Evolutionary conservation across 495 filamentous ascomycete genomes (phyloP).

Genomic region (Daldinia grandis): DNA sequence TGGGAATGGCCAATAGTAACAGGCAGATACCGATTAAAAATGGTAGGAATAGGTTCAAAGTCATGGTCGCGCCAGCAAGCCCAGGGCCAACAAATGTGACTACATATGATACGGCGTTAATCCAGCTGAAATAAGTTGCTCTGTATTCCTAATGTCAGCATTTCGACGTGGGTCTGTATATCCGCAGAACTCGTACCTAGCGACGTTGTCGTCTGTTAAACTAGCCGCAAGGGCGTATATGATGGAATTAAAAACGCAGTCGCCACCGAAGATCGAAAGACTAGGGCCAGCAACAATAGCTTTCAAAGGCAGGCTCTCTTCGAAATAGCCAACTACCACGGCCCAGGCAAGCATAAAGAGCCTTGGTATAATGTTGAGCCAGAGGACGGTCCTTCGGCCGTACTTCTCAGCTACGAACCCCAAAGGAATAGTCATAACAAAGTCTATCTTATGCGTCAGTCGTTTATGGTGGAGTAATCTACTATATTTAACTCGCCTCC

Average conservation of each 20-base stretch:
- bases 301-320: constrained; percentile 47
- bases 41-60: constrained; percentile 49
- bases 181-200: constrained; percentile 42
- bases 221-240: constrained; percentile 53
- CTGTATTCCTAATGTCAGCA: constrained; percentile 34
- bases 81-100: constrained; percentile 53
- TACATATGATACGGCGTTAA: constrained; percentile 52
- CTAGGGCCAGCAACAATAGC: constrained; percentile 49
- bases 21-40: constrained; percentile 52
- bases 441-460: constrained; percentile 46
- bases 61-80: constrained; percentile 54
- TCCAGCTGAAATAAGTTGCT: constrained; percentile 56
- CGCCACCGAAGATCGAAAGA: constrained; percentile 54
- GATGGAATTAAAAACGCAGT: constrained; percentile 59
- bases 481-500: constrained; percentile 47
- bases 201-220: constrained; percentile 50
- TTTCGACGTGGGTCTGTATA: not conserved
- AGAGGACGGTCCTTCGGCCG: constrained; percentile 48
- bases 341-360: constrained; percentile 53
- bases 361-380: constrained; percentile 52
- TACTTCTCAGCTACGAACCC: constrained; percentile 51
- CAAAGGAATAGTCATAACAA: constrained; percentile 57
- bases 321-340: constrained; percentile 52
- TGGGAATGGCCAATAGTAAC: constrained; percentile 48
- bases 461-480: not conserved